These are phyloP conservation scores for Delitschia confertaspora DNA, from an alignment of 495 filamentous ascomycete species.

Conservation along the genomic window DNA sequence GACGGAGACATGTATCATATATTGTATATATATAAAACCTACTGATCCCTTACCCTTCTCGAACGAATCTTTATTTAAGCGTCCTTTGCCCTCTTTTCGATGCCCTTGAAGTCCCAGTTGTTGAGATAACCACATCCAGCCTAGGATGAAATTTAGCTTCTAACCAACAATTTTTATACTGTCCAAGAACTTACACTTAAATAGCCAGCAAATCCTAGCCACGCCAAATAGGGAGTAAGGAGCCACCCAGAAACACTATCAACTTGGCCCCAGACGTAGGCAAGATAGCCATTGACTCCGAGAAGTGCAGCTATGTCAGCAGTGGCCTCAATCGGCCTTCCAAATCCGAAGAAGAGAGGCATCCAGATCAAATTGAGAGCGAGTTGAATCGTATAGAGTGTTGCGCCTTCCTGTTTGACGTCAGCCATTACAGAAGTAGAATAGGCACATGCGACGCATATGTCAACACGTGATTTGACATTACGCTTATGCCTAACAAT, in stretches of 20 bases:
- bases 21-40: too few relatives aligned
- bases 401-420: constrained; percentile 47
- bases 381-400: constrained; percentile 77
- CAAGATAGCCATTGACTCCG: constrained; percentile 58
- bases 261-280: constrained; percentile 63
- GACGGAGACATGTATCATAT: too few relatives aligned
- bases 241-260: constrained; percentile 64
- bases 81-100: constrained; percentile 17
- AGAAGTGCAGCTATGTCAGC: constrained; percentile 65
- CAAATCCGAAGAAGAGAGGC: constrained; percentile 79
- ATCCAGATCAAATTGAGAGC: constrained; percentile 82
- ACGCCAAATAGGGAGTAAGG: constrained; percentile 68
- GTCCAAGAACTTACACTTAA: constrained; percentile 41
- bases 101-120: constrained; percentile 53
- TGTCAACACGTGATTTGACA: background rate
- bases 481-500: background rate
- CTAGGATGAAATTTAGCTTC: constrained; percentile 10
- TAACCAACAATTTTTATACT: background rate
- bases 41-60: too few relatives aligned
- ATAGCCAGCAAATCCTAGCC: constrained; percentile 80
- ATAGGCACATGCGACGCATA: background rate
- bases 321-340: constrained; percentile 62
- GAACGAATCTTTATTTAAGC: too few relatives aligned
- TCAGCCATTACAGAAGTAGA: background rate
- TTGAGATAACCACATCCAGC: constrained; percentile 67